phyloP scores from a whole-genome alignment of 139 green algal genomes.

The Chlamydomonas eustigma region DNA sequence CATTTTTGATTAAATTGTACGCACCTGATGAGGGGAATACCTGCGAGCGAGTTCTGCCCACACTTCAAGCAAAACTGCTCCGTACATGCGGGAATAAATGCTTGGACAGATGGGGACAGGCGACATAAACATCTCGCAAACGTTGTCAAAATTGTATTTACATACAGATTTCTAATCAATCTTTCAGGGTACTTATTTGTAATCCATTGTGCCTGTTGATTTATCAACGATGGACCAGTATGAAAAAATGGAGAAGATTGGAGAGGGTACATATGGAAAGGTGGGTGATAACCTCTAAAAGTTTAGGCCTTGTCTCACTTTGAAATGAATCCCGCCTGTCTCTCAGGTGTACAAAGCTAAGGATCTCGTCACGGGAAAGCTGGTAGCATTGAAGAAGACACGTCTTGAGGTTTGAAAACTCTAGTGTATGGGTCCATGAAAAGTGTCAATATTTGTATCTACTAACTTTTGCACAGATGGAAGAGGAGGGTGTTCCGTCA shows the following conservation, averaged over 20 bases:
- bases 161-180: too few species aligned
- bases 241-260: constrained; percentile 94
- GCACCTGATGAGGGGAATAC: too few species aligned
- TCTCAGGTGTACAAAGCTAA: constrained; percentile 64
- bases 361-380: constrained; percentile 69
- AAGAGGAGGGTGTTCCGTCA: constrained; percentile 95
- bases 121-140: too few species aligned
- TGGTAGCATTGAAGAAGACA: constrained; percentile 98
- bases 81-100: too few species aligned
- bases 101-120: too few species aligned
- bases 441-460: background rate
- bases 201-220: too few species aligned
- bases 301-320: background rate
- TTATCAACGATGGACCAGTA: constrained; percentile 94
- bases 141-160: too few species aligned
- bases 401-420: constrained; percentile 71
- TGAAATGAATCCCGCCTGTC: background rate
- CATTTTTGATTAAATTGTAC: too few species aligned
- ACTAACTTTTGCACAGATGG: constrained; percentile 56
- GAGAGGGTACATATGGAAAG: constrained; percentile 95
- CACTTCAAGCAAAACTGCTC: too few species aligned
- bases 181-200: too few species aligned
- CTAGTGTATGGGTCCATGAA: background rate
- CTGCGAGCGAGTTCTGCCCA: too few species aligned
- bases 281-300: constrained; percentile 82